These are phyloP conservation scores for Cystobasidium sp. DNA, from an alignment of 1,284 basidiomycete genomes.

Conservation along the genomic window DNA sequence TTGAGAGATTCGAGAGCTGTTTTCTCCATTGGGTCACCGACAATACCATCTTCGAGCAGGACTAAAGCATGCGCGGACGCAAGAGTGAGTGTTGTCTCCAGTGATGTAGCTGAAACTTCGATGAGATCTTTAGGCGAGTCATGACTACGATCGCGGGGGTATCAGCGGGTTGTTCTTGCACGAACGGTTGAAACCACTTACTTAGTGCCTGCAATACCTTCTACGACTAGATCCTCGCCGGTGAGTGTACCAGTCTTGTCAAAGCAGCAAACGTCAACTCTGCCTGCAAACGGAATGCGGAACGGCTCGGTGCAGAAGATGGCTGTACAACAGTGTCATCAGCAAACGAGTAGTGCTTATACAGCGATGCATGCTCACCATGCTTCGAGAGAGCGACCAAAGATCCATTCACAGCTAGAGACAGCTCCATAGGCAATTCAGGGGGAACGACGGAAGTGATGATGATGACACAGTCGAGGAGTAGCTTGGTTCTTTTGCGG, in stretches of 20 bases:
- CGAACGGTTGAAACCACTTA: slow-evolving; percentile 58
- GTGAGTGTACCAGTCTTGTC: slow-evolving; percentile 98
- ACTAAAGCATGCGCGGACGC: slow-evolving; percentile 96
- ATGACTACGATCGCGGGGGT: slow-evolving; percentile 56
- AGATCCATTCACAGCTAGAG: slow-evolving; percentile 89
- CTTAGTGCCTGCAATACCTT: slow-evolving; percentile 87
- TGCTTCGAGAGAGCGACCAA: slow-evolving; percentile 90
- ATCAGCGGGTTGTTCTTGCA: too few relatives aligned
- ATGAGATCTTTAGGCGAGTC: slow-evolving; percentile 69
- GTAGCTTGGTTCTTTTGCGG: slow-evolving; percentile 86
- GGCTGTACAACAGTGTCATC: slow-evolving; percentile 61
- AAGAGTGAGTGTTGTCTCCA: slow-evolving; percentile 82
- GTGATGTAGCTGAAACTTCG: slow-evolving; percentile 73
- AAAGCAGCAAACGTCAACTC: slow-evolving; percentile 95
- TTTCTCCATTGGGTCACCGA: slow-evolving; percentile 99
- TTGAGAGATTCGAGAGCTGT: slow-evolving; percentile 89
- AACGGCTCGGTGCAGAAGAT: slow-evolving; percentile 98
- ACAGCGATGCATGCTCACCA: slow-evolving; percentile 62
- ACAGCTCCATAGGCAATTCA: slow-evolving; percentile 93
- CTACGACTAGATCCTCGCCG: slow-evolving; percentile 88
- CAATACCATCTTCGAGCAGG: slow-evolving; percentile 80
- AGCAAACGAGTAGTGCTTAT: not conserved
- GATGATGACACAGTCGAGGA: slow-evolving; percentile 91
- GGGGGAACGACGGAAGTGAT: slow-evolving; percentile 95
- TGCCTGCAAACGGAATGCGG: slow-evolving; percentile 88